Conservation (phyloP, 805 yeast species). For the Zygoascus biomembranicola region DNA sequence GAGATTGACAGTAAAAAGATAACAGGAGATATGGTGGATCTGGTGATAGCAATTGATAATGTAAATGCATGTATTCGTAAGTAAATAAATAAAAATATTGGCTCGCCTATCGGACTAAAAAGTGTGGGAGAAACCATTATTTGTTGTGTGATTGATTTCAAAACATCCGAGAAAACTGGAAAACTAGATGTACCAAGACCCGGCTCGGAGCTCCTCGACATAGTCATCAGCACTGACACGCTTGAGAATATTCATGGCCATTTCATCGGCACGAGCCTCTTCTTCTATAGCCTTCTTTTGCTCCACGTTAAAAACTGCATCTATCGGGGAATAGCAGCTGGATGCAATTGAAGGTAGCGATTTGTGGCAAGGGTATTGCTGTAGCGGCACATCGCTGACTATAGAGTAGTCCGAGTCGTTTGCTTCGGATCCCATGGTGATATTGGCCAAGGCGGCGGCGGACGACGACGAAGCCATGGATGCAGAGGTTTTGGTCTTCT, state of each 20-base stretch:
- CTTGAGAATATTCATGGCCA: constrained; percentile 28
- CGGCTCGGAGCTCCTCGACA: constrained; percentile 16
- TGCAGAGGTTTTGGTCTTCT: not conserved
- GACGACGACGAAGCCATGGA: not conserved
- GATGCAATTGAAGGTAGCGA: not conserved
- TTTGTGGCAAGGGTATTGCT: not conserved
- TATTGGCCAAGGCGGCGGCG: not conserved
- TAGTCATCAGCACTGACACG: constrained; percentile 24
- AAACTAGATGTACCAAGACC: constrained; percentile 16
- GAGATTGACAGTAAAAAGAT: no score
- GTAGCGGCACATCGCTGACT: not conserved
- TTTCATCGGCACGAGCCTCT: constrained; percentile 26
- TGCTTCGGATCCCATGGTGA: not conserved
- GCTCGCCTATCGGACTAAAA: no score
- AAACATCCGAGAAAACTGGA: no score
- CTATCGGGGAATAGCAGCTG: not conserved
- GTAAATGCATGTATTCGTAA: no score
- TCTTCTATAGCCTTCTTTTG: constrained; percentile 7
- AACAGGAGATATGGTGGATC: no score
- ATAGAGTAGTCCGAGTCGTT: not conserved
- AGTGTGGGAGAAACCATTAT: no score
- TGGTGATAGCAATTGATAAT: no score
- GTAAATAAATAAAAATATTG: no score
- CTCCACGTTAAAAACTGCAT: constrained; percentile 6
- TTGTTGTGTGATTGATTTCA: no score